These are phyloP conservation scores for Nothomitra cinnamomea DNA, from an alignment of 2,329 filamentous ascomycete species.

Conservation along the genomic window DNA sequence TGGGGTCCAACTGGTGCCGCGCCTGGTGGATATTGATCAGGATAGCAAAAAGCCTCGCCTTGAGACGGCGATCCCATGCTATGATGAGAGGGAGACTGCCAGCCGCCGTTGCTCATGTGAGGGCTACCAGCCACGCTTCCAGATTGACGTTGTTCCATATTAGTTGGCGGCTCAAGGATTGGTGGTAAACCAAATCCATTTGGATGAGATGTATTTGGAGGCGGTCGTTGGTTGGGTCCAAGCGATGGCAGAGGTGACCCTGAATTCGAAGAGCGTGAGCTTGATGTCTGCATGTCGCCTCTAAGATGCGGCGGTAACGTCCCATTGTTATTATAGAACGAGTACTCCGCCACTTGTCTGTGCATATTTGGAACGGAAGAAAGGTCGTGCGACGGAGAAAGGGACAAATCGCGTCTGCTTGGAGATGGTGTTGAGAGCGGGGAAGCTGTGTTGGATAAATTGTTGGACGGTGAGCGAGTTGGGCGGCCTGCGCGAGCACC, in stretches of 20 bases:
- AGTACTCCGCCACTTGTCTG: slow-evolving; percentile 50
- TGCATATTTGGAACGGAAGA: slow-evolving; percentile 51
- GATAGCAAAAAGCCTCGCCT: slow-evolving; percentile 63
- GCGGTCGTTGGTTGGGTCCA: slow-evolving; percentile 28
- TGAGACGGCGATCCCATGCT: slow-evolving; percentile 54
- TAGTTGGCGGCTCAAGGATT: slow-evolving; percentile 66
- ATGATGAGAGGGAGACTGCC: slow-evolving; percentile 74
- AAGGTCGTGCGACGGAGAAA: slow-evolving; percentile 64
- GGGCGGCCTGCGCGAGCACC: slow-evolving; percentile 26
- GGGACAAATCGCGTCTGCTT: slow-evolving; percentile 58
- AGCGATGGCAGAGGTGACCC: slow-evolving; percentile 46
- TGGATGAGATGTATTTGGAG: slow-evolving; percentile 65
- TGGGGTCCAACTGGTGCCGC: slow-evolving; percentile 41
- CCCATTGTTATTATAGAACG: slow-evolving; percentile 67
- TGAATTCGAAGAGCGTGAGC: slow-evolving; percentile 46
- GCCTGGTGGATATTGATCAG: slow-evolving; percentile 49
- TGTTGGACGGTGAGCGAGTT: slow-evolving; percentile 51
- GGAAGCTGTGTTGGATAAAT: slow-evolving; percentile 53
- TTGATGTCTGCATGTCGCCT: slow-evolving; percentile 51
- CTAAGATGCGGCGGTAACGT: slow-evolving; percentile 72
- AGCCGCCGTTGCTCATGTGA: slow-evolving; percentile 65
- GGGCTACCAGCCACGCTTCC: slow-evolving; percentile 69
- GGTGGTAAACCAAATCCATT: slow-evolving; percentile 66
- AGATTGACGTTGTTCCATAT: slow-evolving; percentile 56
- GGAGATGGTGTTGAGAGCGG: slow-evolving; percentile 71